These are phyloP conservation scores for Phallus indusiatus DNA, from an alignment of 768 basidiomycete species.

Conservation along the genomic window DNA sequence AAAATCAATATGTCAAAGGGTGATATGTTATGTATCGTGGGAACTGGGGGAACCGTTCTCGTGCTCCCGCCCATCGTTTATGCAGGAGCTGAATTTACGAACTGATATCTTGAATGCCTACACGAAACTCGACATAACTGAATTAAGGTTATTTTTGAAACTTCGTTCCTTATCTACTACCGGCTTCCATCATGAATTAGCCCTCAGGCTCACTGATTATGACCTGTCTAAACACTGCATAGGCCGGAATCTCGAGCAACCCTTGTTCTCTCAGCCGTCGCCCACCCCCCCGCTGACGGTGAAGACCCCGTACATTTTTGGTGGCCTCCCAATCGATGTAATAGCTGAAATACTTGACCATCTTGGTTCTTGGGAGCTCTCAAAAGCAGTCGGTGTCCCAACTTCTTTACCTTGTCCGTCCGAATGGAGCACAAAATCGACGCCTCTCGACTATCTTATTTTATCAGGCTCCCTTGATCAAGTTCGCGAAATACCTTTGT, in stretches of 20 bases:
- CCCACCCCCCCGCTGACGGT: slow-evolving; percentile 2
- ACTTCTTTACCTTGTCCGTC: slow-evolving; percentile 56
- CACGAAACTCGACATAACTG: slow-evolving; percentile 51
- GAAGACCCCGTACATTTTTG: slow-evolving; percentile 14
- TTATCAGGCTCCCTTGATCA: slow-evolving; percentile 51
- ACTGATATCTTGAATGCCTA: slow-evolving; percentile 40
- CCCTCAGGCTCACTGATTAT: slow-evolving; percentile 61
- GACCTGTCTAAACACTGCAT: slow-evolving; percentile 66
- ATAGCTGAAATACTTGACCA: slow-evolving; percentile 70
- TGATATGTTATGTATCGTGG: not conserved
- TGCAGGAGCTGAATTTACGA: slow-evolving; percentile 3
- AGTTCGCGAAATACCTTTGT: slow-evolving; percentile 48
- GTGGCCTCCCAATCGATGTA: slow-evolving; percentile 68
- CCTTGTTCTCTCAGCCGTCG: slow-evolving; percentile 14
- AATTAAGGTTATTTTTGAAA: slow-evolving; percentile 68
- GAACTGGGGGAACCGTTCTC: not conserved
- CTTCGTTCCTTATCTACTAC: slow-evolving; percentile 58
- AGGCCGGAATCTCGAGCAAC: slow-evolving; percentile 18
- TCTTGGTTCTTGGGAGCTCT: slow-evolving; percentile 77
- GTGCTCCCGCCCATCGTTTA: not conserved
- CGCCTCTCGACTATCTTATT: slow-evolving; percentile 61
- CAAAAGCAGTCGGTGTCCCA: slow-evolving; percentile 65
- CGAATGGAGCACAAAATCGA: slow-evolving; percentile 60
- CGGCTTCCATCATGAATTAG: slow-evolving; percentile 56
- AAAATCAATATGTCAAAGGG: not conserved